A percentile compares a stretch with the other conserved stretches of the same genome.
Conservation (phyloP, 208 protist species). For the Leishmania amazonensis region DNA sequence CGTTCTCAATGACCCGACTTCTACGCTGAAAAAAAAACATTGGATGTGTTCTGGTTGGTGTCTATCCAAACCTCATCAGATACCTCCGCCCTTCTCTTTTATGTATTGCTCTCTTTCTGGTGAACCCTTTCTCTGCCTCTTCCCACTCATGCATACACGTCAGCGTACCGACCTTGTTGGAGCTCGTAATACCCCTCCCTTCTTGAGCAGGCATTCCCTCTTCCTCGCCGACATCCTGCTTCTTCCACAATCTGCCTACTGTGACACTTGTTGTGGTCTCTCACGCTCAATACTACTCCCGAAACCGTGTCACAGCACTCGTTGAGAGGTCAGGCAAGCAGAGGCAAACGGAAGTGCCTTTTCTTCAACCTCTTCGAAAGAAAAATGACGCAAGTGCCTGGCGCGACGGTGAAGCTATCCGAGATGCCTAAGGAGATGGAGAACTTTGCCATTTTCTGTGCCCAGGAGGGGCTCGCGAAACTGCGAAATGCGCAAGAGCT, state of each 20-base stretch:
- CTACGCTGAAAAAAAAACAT: neutral
- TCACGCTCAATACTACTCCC: neutral
- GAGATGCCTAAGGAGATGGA: conserved; percentile 97
- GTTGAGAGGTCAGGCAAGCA: neutral
- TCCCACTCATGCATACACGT: neutral
- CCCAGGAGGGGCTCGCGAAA: conserved; percentile 97
- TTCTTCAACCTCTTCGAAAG: neutral
- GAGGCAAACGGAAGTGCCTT: conserved; percentile 2
- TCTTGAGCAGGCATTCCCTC: neutral
- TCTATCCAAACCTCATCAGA: too few relatives aligned
- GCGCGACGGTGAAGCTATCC: conserved; percentile 90
- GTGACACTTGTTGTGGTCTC: neutral
- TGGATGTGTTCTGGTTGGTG: neutral
- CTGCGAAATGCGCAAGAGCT: conserved; percentile 99
- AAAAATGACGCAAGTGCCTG: conserved; percentile 77
- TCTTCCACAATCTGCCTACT: neutral
- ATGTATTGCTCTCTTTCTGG: neutral
- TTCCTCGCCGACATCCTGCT: neutral
- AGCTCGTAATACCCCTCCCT: neutral
- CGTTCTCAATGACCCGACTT: neutral
- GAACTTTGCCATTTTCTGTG: conserved; percentile 98
- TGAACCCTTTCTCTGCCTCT: neutral
- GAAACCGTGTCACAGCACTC: neutral
- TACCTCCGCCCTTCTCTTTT: neutral
- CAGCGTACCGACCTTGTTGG: neutral